Base-by-base conservation (phyloP, 225 moss, liverwort and hornwort species). In the Sphagnum tenellum region DNA sequence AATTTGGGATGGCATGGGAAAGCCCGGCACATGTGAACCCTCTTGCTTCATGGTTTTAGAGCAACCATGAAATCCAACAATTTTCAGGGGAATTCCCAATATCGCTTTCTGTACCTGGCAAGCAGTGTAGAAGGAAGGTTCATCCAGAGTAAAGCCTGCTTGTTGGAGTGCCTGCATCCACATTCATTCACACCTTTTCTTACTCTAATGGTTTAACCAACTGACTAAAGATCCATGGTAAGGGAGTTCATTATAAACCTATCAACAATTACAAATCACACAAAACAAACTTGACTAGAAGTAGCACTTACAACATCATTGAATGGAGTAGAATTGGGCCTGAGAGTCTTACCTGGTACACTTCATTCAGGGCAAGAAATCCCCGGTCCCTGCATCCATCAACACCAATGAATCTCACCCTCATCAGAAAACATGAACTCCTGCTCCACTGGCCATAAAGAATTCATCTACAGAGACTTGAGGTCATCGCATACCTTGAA, bases 51-150 rank as follows among this genome's bases (percentile, higher is more conserved):
- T 29, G 29, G 29, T 29, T 29, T 29, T 29, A 10, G 13, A 59
- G 6, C 13, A 12, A 2, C 44, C 59, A 10, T 45, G 44, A 10
- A 13, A 7, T 10, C 29, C 63, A 63, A 47, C 7, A 63, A 47
- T 63, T 47, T 29, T 29, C 29, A 29, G 29, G 29, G 29, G 29
- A 29, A 29, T 29, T 29, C 29, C 29, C 29, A 29, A 29, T 29
- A 29, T 29, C 52, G 1, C 9, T 6, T 52, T 52, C 9, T 64
- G 49, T 59, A 91, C 94, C 91, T 91, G 89, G 69, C 94, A 94
- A 64, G 81, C 75, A 52, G 87, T 89, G 66, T 81, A 87, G 76
- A 94, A 94, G 59, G 94, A 91, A 13, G 89, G 91, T 51, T 79
- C 78, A 64, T 94, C 94, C 74, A 94, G 63, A 14, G 52, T 65